Conservation (phyloP, 83 land plant genomes). For the Picea abies region DNA sequence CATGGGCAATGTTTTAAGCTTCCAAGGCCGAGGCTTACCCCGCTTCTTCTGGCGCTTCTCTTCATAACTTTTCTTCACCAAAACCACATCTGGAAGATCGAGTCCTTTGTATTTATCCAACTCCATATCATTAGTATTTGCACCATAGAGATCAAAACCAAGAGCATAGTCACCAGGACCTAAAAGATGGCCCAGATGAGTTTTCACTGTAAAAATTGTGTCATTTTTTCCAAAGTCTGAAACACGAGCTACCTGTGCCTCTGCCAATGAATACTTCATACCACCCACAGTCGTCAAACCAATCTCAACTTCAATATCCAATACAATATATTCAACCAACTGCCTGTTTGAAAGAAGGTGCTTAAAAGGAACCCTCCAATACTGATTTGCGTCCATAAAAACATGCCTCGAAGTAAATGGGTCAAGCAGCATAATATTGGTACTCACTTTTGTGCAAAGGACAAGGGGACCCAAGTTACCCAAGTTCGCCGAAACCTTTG, state of each 20-base stretch:
- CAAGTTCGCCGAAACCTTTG: slow-evolving; percentile 47
- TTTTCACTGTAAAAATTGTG: slow-evolving; percentile 48
- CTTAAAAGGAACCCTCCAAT: slow-evolving; percentile 61
- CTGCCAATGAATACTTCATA: slow-evolving; percentile 47
- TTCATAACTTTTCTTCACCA: slow-evolving; percentile 87
- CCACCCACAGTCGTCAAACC: slow-evolving; percentile 32
- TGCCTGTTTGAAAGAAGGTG: slow-evolving; percentile 63
- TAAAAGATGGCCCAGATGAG: slow-evolving; percentile 73
- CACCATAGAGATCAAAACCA: slow-evolving; percentile 75
- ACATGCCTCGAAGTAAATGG: slow-evolving; percentile 56
- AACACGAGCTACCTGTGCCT: slow-evolving; percentile 66
- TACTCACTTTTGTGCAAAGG: slow-evolving; percentile 68
- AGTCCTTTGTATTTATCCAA: slow-evolving; percentile 68
- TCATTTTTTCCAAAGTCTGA: slow-evolving; percentile 83
- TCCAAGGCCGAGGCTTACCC: slow-evolving; percentile 74
- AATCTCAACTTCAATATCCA: slow-evolving; percentile 53
- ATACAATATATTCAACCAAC: slow-evolving; percentile 72
- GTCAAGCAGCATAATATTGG: slow-evolving; percentile 57
- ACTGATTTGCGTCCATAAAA: slow-evolving; percentile 68
- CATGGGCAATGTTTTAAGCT: slow-evolving; percentile 65
- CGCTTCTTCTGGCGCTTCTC: slow-evolving; percentile 70
- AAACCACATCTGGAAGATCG: slow-evolving; percentile 60
- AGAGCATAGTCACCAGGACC: slow-evolving; percentile 77
- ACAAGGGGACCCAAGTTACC: slow-evolving; percentile 83
- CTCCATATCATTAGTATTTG: slow-evolving; percentile 66